Base-by-base conservation (phyloP, 768 basidiomycete genomes). In the Termitomyces sp. region DNA sequence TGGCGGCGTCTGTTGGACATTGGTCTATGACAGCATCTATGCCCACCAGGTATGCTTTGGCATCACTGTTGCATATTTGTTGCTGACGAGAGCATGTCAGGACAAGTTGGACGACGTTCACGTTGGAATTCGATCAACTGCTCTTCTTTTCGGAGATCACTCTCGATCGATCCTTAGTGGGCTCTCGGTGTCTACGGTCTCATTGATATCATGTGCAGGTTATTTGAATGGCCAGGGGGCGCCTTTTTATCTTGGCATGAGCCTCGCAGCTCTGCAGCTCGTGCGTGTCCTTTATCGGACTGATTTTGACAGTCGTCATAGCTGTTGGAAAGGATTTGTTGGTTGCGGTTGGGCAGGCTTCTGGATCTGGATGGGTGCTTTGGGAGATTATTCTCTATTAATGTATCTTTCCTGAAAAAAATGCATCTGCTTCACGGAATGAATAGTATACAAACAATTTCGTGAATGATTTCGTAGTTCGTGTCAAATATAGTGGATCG, bases 1-100 rank as follows among this genome's bases (percentile, higher is more conserved):
- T 1, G 93, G 95, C 8, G 91, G 92, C 23, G 73, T 94, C 27
- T 84, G 85, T 64, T 98, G 95, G 94, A 95, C 95, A 48, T 80
- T 99, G 43, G 91, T 97, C 1, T 99, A 98, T 67, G 97, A 99
- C 64, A 96, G 88, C 48, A 94, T 98, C 62, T 98, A 98, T 65
- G 97, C 97, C 3, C 97, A 99, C 70, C 96, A 98, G 76, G 93
- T 90, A 59, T 30, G n/a, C 72, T 44, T 52, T 53, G 39, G 34
- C 40, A 52, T 42, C 43, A 42, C 28, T 23, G 17, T 43, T 41
- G 6, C 35, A 35, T 28, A 27, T 27, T 37, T 53, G 25, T 17
- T 16, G 10, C 57, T 46, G 47, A 64, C 46, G 25, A 19, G 19
- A n/a, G 21, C 27, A 32, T 30, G 41, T 47, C 28, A 97, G 90